Evolutionary conservation across 1,284 basidiomycete species (phyloP).

Genomic region (Sanghuangporus baumii): DNA sequence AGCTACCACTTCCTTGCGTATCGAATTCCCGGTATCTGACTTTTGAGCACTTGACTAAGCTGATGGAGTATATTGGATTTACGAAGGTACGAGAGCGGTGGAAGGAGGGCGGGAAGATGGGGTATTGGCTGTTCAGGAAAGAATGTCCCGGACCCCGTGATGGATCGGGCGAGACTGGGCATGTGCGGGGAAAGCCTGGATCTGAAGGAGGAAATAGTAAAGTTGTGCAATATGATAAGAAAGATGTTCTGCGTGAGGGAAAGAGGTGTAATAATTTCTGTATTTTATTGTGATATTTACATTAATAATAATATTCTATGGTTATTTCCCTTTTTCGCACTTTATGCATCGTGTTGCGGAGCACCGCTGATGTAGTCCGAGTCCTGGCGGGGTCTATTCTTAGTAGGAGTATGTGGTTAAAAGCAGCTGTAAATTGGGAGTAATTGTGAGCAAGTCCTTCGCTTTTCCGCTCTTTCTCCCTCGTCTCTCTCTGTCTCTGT

Average conservation of each 20-base stretch:
- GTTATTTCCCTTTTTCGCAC: background rate
- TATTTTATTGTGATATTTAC: conserved; percentile 39
- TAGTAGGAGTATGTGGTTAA: too few species aligned
- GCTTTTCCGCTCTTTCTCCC: too few species aligned
- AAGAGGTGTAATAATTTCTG: conserved; percentile 73
- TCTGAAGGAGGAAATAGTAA: too few species aligned
- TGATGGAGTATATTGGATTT: conserved; percentile 69
- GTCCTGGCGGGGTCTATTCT: too few species aligned
- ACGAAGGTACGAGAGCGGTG: conserved; percentile 51
- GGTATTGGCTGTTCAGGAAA: conserved; percentile 66
- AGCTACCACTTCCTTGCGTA: conserved; percentile 81
- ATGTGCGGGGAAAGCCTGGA: conserved; percentile 11
- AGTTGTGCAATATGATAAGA: conserved; percentile 46
- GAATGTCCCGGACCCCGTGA: conserved; percentile 14
- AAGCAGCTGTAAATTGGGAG: too few species aligned
- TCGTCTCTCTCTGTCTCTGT: too few species aligned
- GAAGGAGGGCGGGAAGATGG: conserved; percentile 68
- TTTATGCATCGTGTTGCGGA: too few species aligned
- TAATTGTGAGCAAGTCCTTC: too few species aligned
- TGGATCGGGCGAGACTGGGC: background rate
- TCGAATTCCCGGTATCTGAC: conserved; percentile 79
- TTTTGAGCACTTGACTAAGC: conserved; percentile 44
- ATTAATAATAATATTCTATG: too few species aligned
- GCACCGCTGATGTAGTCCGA: too few species aligned
- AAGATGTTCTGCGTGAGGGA: conserved; percentile 55